A percentile compares a stretch with the other conserved stretches of the same genome.
phyloP scores from a whole-genome alignment of 345 rosid genomes.

The Psidium friedrichsthalianum region DNA sequence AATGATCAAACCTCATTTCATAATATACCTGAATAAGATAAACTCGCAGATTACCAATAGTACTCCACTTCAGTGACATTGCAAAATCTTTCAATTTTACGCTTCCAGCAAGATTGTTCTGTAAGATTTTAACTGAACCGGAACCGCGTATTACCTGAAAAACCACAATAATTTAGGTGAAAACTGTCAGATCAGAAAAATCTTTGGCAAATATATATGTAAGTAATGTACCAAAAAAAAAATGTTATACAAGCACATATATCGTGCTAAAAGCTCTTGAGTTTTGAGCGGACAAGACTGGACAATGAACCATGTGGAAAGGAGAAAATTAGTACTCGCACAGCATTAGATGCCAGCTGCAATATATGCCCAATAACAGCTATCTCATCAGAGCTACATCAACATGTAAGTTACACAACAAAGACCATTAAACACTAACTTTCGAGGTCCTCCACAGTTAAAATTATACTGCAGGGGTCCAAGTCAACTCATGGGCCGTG shows the following conservation, averaged over 20 bases:
- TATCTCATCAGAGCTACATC: background rate
- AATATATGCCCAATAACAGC: background rate
- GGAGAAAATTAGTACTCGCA: background rate
- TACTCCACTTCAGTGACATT: conserved; percentile 84
- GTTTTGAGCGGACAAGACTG: background rate
- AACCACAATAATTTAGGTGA: background rate
- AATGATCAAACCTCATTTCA: background rate
- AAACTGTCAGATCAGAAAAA: background rate
- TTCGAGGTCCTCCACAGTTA: background rate
- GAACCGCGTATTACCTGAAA: conserved; percentile 60
- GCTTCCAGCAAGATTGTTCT: conserved; percentile 75
- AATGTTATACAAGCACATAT: background rate
- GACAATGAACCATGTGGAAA: background rate
- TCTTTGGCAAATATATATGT: background rate
- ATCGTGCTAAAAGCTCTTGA: background rate
- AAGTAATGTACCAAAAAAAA: background rate
- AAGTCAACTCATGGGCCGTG: background rate
- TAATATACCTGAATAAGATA: conserved; percentile 59
- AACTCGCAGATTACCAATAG: conserved; percentile 71
- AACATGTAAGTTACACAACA: background rate
- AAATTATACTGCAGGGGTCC: background rate
- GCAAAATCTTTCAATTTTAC: conserved; percentile 60
- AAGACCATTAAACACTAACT: background rate
- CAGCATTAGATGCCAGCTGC: background rate
- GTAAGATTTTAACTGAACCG: conserved; percentile 54